Conservation (phyloP, 495 filamentous ascomycete genomes). For the Podospora pseudoanserina region DNA sequence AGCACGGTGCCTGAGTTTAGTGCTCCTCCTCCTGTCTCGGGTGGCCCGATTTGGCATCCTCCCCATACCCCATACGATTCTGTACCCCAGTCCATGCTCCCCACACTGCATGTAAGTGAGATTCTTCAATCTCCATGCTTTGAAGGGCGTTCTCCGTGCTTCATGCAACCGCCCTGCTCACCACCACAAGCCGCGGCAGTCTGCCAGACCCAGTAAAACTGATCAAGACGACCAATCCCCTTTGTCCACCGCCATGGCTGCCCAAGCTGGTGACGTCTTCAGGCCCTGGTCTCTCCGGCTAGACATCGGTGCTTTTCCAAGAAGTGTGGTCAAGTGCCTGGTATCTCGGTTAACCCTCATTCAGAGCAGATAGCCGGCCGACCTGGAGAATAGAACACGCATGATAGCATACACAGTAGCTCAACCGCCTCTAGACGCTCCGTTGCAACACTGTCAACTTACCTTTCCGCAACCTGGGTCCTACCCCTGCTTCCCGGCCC, state of each 20-base stretch:
- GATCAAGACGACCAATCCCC: not conserved
- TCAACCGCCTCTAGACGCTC: not conserved
- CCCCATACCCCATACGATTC: not conserved
- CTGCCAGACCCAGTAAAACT: not conserved
- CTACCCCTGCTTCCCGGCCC: not conserved
- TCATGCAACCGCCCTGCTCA: conserved; percentile 4
- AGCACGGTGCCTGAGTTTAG: not conserved
- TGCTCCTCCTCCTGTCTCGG: not conserved
- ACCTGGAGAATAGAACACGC: not conserved
- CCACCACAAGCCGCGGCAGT: not conserved
- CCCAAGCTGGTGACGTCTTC: not conserved
- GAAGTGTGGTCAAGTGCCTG: not conserved
- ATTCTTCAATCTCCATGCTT: not conserved
- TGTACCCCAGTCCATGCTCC: not conserved
- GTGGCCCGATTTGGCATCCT: not conserved
- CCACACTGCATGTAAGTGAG: not conserved
- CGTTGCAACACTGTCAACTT: not conserved
- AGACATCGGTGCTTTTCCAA: conserved; percentile 6
- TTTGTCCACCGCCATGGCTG: not conserved
- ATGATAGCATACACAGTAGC: not conserved
- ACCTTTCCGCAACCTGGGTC: not conserved
- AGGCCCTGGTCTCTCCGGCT: not conserved
- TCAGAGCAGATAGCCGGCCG: not conserved
- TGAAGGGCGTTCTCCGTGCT: not conserved
- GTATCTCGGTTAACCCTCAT: not conserved